Evolutionary conservation across 805 yeast genomes (phyloP), one percentile per base, ranked within the genome.

Genomic region (Ogataea ganodermae): DNA sequence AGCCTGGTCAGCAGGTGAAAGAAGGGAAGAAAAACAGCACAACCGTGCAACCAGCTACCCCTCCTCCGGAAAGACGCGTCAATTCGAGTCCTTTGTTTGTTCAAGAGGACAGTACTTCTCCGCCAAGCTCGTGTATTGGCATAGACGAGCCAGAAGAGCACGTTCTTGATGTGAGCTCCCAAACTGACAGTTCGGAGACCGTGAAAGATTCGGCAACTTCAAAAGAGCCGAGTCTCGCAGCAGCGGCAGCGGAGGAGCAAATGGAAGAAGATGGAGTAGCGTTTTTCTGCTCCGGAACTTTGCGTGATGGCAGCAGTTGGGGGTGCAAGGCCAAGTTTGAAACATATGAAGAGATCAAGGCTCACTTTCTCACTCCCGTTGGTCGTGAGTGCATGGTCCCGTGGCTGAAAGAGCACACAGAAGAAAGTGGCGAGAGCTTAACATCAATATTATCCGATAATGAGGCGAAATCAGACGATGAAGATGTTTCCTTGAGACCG

Each of bases 401-500:
- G 4, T 35, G 38, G 38, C 8, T 35, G n/a, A 5, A 21, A 17
- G 41, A 37, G 12, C 32, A 24, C 5, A 16, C 14, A 6, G 28
- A 24, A 26, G 12, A 7, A 2, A 8, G 13, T n/a, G 17, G n/a
- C 8, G 45, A 33, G 13, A 17, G 20, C 5, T 33, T 33, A 10
- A 16, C 40, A n/a, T 7, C 16, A 10, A 9, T 42, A 3, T 24
- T 33, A 7, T 33, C 40, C 12, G 45, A 42, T 14, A 26, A 33
- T 23, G 22, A 10, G 6, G 8, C 22, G 9, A 32, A 24, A 2
- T 10, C 24, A 2, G 40, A 42, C 6, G 6, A 16, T 7, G 40
- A 42, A 12, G 45, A 42, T 23, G 33, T 14, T 13, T 9, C 35
- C 8, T 33, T 42, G 45, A 33, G 16, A 24, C 39, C 45, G 4